Conservation (phyloP, 345 rosid species). For the Eucalyptus fibrosa region DNA sequence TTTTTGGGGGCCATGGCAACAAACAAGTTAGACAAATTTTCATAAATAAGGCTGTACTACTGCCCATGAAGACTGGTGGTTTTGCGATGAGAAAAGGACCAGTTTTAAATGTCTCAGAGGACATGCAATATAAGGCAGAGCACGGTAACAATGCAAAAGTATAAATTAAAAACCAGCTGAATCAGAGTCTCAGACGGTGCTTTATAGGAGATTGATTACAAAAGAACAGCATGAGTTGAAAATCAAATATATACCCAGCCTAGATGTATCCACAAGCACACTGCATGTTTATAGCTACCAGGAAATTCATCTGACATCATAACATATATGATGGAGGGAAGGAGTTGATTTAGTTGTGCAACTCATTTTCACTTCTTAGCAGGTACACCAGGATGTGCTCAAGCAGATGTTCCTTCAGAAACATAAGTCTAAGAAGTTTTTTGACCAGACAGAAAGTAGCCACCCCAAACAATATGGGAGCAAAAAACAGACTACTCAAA, state of each 20-base stretch:
- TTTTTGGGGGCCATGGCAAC: neutral
- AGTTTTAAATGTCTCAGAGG: neutral
- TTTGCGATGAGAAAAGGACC: neutral
- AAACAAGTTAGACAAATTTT: neutral
- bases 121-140: neutral
- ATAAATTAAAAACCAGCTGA: neutral
- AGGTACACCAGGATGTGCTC: neutral
- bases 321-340: neutral
- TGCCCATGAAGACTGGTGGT: neutral
- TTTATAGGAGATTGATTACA: neutral
- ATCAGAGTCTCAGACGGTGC: neutral
- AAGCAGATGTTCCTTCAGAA: neutral
- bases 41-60: neutral
- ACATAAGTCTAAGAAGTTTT: neutral
- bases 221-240: neutral
- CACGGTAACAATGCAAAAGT: neutral
- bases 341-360: neutral
- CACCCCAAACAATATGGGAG: neutral
- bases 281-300: neutral
- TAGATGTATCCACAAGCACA: neutral
- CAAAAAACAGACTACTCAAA: neutral
- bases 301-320: neutral
- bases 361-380: neutral
- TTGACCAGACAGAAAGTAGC: neutral
- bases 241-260: neutral